Conservation (phyloP, 495 filamentous ascomycete genomes). For the Trichoderma gamsii region DNA sequence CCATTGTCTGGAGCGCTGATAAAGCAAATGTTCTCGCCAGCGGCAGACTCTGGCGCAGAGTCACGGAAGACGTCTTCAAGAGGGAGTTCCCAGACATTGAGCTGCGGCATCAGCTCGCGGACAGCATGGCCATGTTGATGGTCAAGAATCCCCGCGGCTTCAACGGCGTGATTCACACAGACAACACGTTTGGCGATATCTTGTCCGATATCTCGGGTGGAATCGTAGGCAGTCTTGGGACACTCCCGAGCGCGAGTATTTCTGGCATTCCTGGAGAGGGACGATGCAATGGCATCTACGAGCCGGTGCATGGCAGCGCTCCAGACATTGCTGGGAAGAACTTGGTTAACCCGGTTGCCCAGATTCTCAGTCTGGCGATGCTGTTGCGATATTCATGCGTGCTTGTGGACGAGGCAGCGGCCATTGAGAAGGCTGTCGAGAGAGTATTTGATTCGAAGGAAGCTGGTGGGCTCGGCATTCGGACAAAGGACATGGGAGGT, state of each 20-base stretch:
- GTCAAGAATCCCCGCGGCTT: conserved; percentile 42
- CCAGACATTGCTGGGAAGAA: conserved; percentile 40
- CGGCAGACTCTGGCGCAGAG: conserved; percentile 44
- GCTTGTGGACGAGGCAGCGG: conserved; percentile 43
- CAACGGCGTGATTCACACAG: conserved; percentile 45
- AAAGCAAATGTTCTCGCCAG: conserved; percentile 49
- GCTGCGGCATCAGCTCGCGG: conserved; percentile 43
- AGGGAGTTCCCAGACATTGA: conserved; percentile 44
- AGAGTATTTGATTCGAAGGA: conserved; percentile 40
- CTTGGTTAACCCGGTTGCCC: conserved; percentile 28
- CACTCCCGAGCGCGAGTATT: conserved; percentile 45
- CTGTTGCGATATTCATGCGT: conserved; percentile 52
- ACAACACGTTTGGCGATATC: conserved; percentile 51
- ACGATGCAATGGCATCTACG: conserved; percentile 37
- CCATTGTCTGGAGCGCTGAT: conserved; percentile 31
- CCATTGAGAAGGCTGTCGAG: conserved; percentile 48
- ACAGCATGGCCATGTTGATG: conserved; percentile 45
- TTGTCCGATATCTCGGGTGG: conserved; percentile 46
- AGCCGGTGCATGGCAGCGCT: conserved; percentile 33
- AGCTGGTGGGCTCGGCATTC: conserved; percentile 36
- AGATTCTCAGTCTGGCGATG: conserved; percentile 41
- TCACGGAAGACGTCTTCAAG: conserved; percentile 40
- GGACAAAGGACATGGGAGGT: conserved; percentile 52
- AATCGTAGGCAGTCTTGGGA: conserved; percentile 44
- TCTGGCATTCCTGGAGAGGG: conserved; percentile 46